Conservation (phyloP, 192 early-diverging fungal genomes). For the Allomyces macrogynus region DNA sequence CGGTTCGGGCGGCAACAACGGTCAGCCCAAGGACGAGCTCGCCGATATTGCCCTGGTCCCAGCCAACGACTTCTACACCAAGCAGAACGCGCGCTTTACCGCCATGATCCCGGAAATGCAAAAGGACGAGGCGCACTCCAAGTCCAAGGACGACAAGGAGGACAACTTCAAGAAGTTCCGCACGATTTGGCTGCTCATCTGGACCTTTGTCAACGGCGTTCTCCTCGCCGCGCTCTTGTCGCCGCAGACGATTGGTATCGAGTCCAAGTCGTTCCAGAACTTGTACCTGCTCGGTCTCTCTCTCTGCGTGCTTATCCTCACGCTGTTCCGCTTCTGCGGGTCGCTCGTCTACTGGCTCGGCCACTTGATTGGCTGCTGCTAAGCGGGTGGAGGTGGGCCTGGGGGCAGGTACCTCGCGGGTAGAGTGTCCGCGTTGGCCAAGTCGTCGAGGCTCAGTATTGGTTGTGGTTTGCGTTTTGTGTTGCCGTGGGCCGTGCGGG, state of each 20-base stretch:
- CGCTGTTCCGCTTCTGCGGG: neutral
- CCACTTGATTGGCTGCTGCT: neutral
- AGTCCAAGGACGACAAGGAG: conserved; percentile 2
- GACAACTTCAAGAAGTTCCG: conserved; percentile 31
- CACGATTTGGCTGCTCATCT: conserved; percentile 21
- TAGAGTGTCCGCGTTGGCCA: too few species aligned
- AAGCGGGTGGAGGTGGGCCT: neutral
- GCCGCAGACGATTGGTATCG: neutral
- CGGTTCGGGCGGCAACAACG: too few species aligned
- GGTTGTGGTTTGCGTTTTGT: too few species aligned
- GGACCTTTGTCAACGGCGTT: conserved; percentile 20
- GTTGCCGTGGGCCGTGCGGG: too few species aligned
- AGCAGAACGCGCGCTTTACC: neutral
- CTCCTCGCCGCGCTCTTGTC: conserved; percentile 7
- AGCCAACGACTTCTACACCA: neutral
- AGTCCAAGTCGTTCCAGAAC: neutral
- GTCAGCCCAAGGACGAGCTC: neutral
- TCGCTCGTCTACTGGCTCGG: neutral
- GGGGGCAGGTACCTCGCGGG: too few species aligned
- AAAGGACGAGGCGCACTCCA: neutral
- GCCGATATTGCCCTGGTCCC: neutral
- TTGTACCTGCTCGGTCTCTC: neutral
- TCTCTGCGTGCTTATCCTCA: neutral
- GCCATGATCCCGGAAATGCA: neutral
- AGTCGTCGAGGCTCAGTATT: too few species aligned